phyloP scores from a whole-genome alignment of 2,329 filamentous ascomycete genomes.

The Lecanosticta acicola region DNA sequence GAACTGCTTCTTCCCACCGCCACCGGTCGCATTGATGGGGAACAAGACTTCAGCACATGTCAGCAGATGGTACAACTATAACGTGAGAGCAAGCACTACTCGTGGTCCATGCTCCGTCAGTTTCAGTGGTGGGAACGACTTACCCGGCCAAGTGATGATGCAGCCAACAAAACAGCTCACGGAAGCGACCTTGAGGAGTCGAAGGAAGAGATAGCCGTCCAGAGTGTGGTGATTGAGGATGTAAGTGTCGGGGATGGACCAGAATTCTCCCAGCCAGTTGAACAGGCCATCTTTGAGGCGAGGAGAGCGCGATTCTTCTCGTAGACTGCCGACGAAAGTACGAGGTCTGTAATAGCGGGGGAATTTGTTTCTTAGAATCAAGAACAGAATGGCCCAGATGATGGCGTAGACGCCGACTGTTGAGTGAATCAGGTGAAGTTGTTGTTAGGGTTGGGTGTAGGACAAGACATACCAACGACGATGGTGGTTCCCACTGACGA shows the following conservation, averaged over 20 bases:
- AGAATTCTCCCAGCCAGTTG: conserved; percentile 45
- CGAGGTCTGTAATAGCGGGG: conserved; percentile 42
- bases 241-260: conserved; percentile 62
- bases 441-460: not conserved
- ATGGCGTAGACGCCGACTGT: conserved; percentile 32
- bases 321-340: conserved; percentile 42
- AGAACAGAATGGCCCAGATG: conserved; percentile 35
- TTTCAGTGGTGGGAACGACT: no score
- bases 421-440: no score
- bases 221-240: conserved; percentile 86
- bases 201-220: conserved; percentile 85
- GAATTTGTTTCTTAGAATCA: conserved; percentile 39
- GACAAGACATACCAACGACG: conserved; percentile 12
- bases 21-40: conserved; percentile 83
- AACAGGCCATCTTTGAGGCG: conserved; percentile 30
- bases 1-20: conserved; percentile 58
- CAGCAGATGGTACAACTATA: not conserved
- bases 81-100: no score
- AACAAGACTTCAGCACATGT: conserved; percentile 61
- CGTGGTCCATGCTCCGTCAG: no score
- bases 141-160: conserved; percentile 69
- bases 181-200: conserved; percentile 74
- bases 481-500: conserved; percentile 34
- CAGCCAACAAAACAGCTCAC: conserved; percentile 79
- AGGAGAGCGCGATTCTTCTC: conserved; percentile 38